Conservation (phyloP, 2,329 filamentous ascomycete species). For the Venturia oleaginea region DNA sequence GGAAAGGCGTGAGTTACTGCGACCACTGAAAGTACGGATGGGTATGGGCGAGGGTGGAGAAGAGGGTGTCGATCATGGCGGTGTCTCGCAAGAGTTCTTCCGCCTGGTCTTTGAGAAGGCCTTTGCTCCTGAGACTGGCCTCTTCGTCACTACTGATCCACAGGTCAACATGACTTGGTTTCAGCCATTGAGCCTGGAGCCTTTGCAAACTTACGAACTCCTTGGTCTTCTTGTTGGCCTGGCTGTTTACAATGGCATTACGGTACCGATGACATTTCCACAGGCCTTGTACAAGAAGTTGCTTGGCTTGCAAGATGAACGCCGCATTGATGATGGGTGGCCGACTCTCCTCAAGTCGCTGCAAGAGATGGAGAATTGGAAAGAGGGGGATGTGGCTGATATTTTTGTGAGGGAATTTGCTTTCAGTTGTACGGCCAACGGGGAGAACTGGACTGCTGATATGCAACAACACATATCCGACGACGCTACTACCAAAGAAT, state of each 20-base stretch:
- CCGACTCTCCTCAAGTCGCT: slow-evolving; percentile 69
- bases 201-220: slow-evolving; percentile 83
- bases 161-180: slow-evolving; percentile 82
- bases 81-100: slow-evolving; percentile 96
- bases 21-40: slow-evolving; percentile 80
- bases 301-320: slow-evolving; percentile 54
- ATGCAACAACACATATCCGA: slow-evolving; percentile 32
- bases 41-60: slow-evolving; percentile 69
- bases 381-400: slow-evolving; percentile 71
- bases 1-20: slow-evolving; percentile 69
- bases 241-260: slow-evolving; percentile 87
- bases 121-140: slow-evolving; percentile 61
- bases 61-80: slow-evolving; percentile 85
- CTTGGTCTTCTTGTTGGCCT: slow-evolving; percentile 81
- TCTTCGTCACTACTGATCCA: slow-evolving; percentile 64
- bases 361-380: slow-evolving; percentile 64
- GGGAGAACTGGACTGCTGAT: slow-evolving; percentile 43
- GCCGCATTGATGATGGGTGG: slow-evolving; percentile 40
- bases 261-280: slow-evolving; percentile 82
- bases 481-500: background rate
- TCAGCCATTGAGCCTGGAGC: slow-evolving; percentile 68
- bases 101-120: slow-evolving; percentile 72
- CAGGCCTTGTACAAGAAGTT: slow-evolving; percentile 74
- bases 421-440: slow-evolving; percentile 61
- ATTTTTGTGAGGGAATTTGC: slow-evolving; percentile 78